phyloP scores from a whole-genome alignment of 2,329 filamentous ascomycete genomes.

The Epichloe typhina region DNA sequence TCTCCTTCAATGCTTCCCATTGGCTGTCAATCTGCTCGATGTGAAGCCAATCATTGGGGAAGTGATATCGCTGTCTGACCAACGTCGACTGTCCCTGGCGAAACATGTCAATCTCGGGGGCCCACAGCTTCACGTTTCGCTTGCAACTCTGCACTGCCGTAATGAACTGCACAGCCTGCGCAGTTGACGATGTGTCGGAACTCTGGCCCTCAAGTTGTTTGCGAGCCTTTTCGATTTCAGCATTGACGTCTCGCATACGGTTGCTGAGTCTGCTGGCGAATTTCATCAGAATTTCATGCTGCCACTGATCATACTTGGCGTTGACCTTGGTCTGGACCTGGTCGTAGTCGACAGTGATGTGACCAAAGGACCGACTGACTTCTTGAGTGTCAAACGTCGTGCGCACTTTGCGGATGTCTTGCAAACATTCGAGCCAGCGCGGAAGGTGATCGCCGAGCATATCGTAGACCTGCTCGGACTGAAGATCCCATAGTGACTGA shows the following conservation, averaged over 20 bases:
- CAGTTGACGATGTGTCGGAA: slow-evolving; percentile 86
- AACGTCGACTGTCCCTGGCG: slow-evolving; percentile 89
- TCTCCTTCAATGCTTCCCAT: slow-evolving; percentile 87
- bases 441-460: slow-evolving; percentile 81
- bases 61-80: slow-evolving; percentile 82
- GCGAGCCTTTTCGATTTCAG: slow-evolving; percentile 81
- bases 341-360: slow-evolving; percentile 92
- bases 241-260: slow-evolving; percentile 84
- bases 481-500: slow-evolving; percentile 95
- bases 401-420: slow-evolving; percentile 90
- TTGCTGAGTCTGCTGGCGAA: slow-evolving; percentile 81
- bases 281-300: slow-evolving; percentile 89
- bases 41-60: slow-evolving; percentile 85
- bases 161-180: slow-evolving; percentile 95
- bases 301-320: slow-evolving; percentile 98
- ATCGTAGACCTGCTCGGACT: slow-evolving; percentile 90
- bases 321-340: slow-evolving; percentile 98
- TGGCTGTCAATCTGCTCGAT: slow-evolving; percentile 94
- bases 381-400: slow-evolving; percentile 97
- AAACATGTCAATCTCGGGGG: slow-evolving; percentile 86
- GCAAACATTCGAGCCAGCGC: slow-evolving; percentile 87
- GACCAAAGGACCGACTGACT: slow-evolving; percentile 82
- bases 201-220: slow-evolving; percentile 85
- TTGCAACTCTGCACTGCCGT: slow-evolving; percentile 95
- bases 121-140: slow-evolving; percentile 86